Conservation (phyloP, 257 asterid species). For the Henckelia pumila region DNA sequence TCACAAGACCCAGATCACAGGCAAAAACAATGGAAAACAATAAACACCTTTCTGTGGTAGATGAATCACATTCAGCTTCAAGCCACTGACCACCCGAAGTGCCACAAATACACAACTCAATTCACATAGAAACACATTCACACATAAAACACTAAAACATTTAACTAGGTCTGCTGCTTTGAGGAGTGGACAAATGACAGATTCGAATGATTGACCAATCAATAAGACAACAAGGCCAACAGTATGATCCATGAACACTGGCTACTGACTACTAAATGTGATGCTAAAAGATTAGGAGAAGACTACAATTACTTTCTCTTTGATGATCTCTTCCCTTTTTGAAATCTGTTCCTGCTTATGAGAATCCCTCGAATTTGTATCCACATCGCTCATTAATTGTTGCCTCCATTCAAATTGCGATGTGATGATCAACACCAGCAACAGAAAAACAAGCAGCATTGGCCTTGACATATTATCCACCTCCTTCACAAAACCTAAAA, state of each 20-base stretch:
- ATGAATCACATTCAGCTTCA: not conserved
- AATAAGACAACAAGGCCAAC: conserved; percentile 2
- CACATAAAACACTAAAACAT: conserved; percentile 10
- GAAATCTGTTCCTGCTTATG: conserved; percentile 62
- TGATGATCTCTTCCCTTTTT: conserved; percentile 66
- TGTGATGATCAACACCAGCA: conserved; percentile 64
- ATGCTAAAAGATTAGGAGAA: not conserved
- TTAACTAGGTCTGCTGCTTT: conserved; percentile 2
- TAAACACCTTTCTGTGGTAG: not conserved
- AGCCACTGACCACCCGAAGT: not conserved
- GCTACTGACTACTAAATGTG: not conserved
- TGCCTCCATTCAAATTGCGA: conserved; percentile 93
- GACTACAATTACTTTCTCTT: conserved; percentile 62
- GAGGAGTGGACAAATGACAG: conserved; percentile 14
- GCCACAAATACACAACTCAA: not conserved
- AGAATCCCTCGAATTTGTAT: conserved; percentile 50
- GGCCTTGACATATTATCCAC: conserved; percentile 67
- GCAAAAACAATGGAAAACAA: not conserved
- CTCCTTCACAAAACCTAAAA: conserved; percentile 45
- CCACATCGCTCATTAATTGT: conserved; percentile 57
- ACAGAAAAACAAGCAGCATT: conserved; percentile 67
- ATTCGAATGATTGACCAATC: conserved; percentile 2
- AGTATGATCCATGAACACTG: conserved; percentile 7
- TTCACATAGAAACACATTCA: conserved; percentile 12
- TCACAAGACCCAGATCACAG: not conserved